Base-by-base conservation (phyloP, 192 early-diverging fungal species). In the Coemansia aciculifera region DNA sequence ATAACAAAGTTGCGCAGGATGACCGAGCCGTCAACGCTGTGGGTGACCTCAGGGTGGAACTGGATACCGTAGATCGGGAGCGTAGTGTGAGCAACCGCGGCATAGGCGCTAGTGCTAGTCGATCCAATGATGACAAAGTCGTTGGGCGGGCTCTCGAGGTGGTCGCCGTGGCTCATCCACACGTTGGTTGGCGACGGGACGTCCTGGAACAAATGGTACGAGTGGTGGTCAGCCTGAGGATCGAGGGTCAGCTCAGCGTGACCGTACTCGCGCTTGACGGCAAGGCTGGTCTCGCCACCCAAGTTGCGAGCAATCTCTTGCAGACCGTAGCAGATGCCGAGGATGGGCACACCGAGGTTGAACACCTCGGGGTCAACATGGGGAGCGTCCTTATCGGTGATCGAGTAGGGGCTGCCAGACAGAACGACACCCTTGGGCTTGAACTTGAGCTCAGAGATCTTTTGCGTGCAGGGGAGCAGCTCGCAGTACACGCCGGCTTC, bases 41-140 rank as follows among this genome's bases (percentile, higher is more conserved):
- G 97, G n/a, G 97, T 95, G 63, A 99, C 95, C 78, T 99, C 97
- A 44, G 97, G 97, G 85, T 99, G 97, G 91, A 99, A 97, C 87
- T 99, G 97, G 64, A 99, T 93, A 39, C 94, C 97, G 80, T 91
- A 99, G 69, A 95, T 90, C 11, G 87, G 84, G 78, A 90, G 90
- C 62, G 89, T 84, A 36, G 85, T 84, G 67, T 95, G 91, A 62
- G 89, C 91, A 63, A 98, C 88, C 40, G 95, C 97, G 21, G 93
- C 92, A 71, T 91, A 97, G 40, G 90, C 94, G 62, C 95, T 90
- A 52, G 95, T 96, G 46, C 75, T 69, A 51, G 97, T 99, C 59
- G 86, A 85, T 43, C 94, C 95, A 72, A 95, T 91, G 42, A 93
- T 85, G 27, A 74, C 84, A 88, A 99, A 99, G 59, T 89, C 92